phyloP scores from a whole-genome alignment of 2,329 filamentous ascomycete genomes.

The Tolypocladium ovalisporum region DNA sequence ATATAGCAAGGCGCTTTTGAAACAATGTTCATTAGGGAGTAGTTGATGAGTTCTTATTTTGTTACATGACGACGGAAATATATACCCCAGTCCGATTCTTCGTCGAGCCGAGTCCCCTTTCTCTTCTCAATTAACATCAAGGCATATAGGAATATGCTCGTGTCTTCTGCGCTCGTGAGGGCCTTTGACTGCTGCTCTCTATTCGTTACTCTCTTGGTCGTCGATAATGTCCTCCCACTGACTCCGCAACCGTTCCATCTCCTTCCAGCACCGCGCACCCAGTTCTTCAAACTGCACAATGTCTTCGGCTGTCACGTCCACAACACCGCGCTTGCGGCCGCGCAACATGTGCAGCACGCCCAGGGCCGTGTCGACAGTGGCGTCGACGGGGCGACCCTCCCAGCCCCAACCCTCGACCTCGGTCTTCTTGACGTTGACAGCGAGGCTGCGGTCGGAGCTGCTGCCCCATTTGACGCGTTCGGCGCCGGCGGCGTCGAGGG shows the following conservation, averaged over 20 bases:
- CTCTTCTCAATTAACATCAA: not conserved
- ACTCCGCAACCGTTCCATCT: constrained; percentile 60
- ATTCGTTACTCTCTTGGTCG: not conserved
- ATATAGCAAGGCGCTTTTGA: not conserved
- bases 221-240: constrained; percentile 46
- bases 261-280: constrained; percentile 52
- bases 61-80: not conserved
- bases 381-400: constrained; percentile 43
- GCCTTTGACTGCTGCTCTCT: not conserved
- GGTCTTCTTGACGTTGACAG: constrained; percentile 57
- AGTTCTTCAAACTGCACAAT: constrained; percentile 50
- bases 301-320: constrained; percentile 49
- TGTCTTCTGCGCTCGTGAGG: not conserved
- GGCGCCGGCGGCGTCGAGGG: constrained; percentile 44
- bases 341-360: constrained; percentile 39
- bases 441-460: constrained; percentile 46
- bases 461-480: constrained; percentile 75
- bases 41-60: not conserved
- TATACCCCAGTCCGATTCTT: not conserved
- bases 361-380: constrained; percentile 29
- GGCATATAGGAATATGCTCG: not conserved
- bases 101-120: not conserved
- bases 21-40: not conserved
- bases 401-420: constrained; percentile 84
- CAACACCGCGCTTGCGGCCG: constrained; percentile 48